Percentiles rank a stretch among this genome's conserved stretches.
Evolutionary conservation across 306 rosid species (phyloP).

Genomic region (Ammopiptanthus mongolicus): DNA sequence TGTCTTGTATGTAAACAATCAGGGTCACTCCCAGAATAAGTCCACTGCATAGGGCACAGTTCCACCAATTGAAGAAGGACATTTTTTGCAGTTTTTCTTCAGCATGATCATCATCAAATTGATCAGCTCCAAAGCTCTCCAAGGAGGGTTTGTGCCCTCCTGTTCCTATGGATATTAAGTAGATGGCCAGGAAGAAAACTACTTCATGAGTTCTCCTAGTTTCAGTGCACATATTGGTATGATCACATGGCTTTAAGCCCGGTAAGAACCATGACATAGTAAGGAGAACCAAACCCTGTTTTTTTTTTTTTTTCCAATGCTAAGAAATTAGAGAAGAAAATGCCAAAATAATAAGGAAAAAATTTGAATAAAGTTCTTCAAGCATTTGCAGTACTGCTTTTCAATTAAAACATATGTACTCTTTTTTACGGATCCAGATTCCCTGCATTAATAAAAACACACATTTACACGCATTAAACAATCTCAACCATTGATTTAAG

Average conservation of each 20-base stretch:
- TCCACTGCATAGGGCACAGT: constrained; percentile 69
- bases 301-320: background rate
- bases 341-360: background rate
- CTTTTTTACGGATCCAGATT: no score
- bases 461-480: no score
- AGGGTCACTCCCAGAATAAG: constrained; percentile 76
- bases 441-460: no score
- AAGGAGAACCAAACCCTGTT: constrained; percentile 74
- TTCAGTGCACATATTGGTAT: constrained; percentile 30
- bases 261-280: constrained; percentile 76
- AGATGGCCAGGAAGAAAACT: constrained; percentile 68
- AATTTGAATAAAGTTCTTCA: no score
- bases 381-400: background rate
- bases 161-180: constrained; percentile 74
- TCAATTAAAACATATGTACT: background rate
- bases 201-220: constrained; percentile 69
- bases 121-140: constrained; percentile 96
- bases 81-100: constrained; percentile 71
- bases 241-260: constrained; percentile 55
- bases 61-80: constrained; percentile 99
- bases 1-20: constrained; percentile 77
- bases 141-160: constrained; percentile 91
- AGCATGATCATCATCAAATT: constrained; percentile 69
- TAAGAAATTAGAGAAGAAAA: background rate
- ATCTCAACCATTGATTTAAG: no score